Base-by-base conservation (phyloP, 2,329 filamentous ascomycete genomes). In the Phaeosphaeria sp. region DNA sequence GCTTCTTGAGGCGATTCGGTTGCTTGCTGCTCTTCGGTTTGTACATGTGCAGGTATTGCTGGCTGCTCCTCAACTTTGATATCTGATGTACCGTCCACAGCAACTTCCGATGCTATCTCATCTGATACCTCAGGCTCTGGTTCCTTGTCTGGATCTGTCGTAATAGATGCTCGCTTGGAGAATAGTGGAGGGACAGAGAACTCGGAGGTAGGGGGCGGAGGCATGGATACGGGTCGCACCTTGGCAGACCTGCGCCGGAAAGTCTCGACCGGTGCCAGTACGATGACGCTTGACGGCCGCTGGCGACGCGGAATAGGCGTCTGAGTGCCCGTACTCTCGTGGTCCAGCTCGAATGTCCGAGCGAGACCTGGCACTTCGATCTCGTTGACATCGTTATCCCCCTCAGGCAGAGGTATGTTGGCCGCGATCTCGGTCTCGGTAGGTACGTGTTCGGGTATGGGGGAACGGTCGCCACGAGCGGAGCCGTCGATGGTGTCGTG, bases 351-450 rank as follows among this genome's bases (percentile, higher is more conserved):
- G 15, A 89, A 88, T 55, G 91, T 88, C 55, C 82, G 86, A 0
- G 84, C 86, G 5, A 92, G 81, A 0, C 90, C 90, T 3, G 90
- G 90, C 46, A 92, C 85, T 69, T 95, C 90, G 43, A 96, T 95
- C 72, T 96, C 92, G 46, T 89, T 84, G 7, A 94, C 79, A 70
- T 96, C 92, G 48, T 87, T 84, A 36, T 86, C 82, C 22, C 82
- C 82, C 42, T 89, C 80, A 0, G 91, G 91, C 10, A 95, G 79
- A n/a, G 91, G 87, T 60, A 93, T 84, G 42, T 82, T 81, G 6
- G 86, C 83, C 9, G 89, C 79, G 43, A 85, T 74, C 6, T 80
- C 74, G 9, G 76, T 77, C 56, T 81, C 81, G 18, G 79, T 72
- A 51, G 78, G 72, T 58, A 78, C 74, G 46, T 81, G 78, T 46